Base-by-base conservation (phyloP, 345 rosid species). In the Gossypium mustelinum region DNA sequence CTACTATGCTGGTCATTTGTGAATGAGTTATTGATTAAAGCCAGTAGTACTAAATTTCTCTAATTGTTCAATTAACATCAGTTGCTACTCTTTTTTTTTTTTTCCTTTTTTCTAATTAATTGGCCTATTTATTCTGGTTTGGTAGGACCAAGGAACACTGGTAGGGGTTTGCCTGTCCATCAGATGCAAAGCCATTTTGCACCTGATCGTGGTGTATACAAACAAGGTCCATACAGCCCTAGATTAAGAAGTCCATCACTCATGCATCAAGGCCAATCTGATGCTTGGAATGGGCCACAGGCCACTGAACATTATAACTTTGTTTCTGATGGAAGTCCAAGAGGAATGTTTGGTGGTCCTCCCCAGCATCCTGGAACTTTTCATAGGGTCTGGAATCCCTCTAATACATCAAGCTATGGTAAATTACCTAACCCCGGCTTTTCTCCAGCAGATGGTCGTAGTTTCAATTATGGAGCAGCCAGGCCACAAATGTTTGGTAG, bases 231-330 rank as follows among this genome's bases (percentile, higher is more conserved):
- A 54, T 83, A 72, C 73, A 64, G 76, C 75, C 91, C 85, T 8
- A 83, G 90, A 81, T 72, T 77, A 68, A 43, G 75, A 59, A 74
- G 78, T 80, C 74, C 85, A 27, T 73, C 77, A 56, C 85, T 87
- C 50, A 75, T 88, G 79, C 78, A 82, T 65, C 86, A 81, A 75
- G 88, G 89, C 44, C 29, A 85, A 65, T 80, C 86, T 20, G 72
- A 70, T 41, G 62, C 80, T 57, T 78, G 88, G 91, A 83, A 73
- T 78, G 79, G 76, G 57, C 76, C 79, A 39, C 76, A 85, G 56
- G 76, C 79, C 43, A 55, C 78, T 10, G 68, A 62, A 73, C 73
- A 77, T 79, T 73, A 84, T 75, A 58, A 27, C 63, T 77, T 71
- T 74, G 80, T 75, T 71, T 80, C 70, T 70, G 79, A 67, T 39